A percentile compares a stretch with the other conserved stretches of the same genome.
These are phyloP conservation scores for Gracilaria gracilis DNA, from an alignment of 23 red algal genomes.

Conservation along the genomic window DNA sequence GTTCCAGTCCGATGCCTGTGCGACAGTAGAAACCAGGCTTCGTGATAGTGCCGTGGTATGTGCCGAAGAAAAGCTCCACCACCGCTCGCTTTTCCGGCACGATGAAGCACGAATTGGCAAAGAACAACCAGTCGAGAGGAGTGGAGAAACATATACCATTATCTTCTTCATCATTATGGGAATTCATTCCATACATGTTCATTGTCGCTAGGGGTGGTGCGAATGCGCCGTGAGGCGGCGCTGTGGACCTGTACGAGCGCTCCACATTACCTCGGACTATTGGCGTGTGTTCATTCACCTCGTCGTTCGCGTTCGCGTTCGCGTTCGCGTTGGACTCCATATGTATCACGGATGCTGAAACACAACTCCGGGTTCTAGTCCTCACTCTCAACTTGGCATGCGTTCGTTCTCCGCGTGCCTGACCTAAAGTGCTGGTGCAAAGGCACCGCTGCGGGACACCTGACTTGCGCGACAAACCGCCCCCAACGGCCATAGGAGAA, in stretches of 20 bases:
- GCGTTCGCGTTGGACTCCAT: background rate
- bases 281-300: background rate
- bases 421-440: too few species aligned
- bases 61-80: slow-evolving; percentile 71
- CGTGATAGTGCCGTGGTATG: slow-evolving; percentile 69
- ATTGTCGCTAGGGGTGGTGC: background rate
- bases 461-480: too few species aligned
- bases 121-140: slow-evolving; percentile 42
- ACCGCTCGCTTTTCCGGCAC: slow-evolving; percentile 57
- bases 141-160: slow-evolving; percentile 54
- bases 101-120: slow-evolving; percentile 60
- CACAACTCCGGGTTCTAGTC: background rate
- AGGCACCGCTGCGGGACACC: too few species aligned
- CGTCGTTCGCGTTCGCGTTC: background rate
- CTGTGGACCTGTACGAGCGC: background rate
- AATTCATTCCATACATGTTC: background rate
- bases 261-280: background rate
- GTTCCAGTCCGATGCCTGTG: slow-evolving; percentile 42
- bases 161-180: slow-evolving; percentile 6
- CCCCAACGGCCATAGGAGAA: too few species aligned
- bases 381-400: background rate
- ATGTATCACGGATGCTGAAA: background rate
- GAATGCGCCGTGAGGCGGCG: background rate
- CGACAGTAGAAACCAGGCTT: slow-evolving; percentile 77
- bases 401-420: too few species aligned